A percentile compares a stretch with the other conserved stretches of the same genome.
Conservation (phyloP, 768 basidiomycete species). For the Russula ochroleuca region DNA sequence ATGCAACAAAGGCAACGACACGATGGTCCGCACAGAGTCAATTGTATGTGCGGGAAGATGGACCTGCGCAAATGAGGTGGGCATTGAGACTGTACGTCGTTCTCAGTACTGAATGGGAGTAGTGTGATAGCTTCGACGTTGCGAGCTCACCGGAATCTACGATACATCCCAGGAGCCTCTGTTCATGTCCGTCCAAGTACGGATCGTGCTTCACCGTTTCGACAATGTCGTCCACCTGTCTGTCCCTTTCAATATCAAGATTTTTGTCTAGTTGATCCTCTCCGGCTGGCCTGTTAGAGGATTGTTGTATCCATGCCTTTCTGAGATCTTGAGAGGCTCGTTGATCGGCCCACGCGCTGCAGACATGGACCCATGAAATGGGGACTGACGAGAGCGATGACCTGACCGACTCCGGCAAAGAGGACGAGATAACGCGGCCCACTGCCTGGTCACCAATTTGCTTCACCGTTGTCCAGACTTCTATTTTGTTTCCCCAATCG, state of each 20-base stretch:
- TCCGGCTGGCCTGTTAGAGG: conserved; percentile 48
- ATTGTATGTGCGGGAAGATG: conserved; percentile 86
- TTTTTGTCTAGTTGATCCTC: conserved; percentile 39
- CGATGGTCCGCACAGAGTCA: conserved; percentile 87
- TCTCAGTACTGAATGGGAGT: conserved; percentile 17
- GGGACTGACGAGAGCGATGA: conserved; percentile 45
- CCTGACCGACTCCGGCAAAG: conserved; percentile 28
- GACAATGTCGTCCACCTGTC: conserved; percentile 60
- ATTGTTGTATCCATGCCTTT: conserved; percentile 63
- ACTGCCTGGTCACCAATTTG: conserved; percentile 74
- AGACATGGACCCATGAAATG: conserved; percentile 58
- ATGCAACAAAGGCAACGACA: conserved; percentile 82
- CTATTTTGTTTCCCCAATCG: conserved; percentile 67
- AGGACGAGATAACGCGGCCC: conserved; percentile 52
- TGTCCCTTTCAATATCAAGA: conserved; percentile 29
- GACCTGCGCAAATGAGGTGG: conserved; percentile 82
- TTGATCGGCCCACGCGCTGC: conserved; percentile 20
- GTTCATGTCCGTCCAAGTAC: conserved; percentile 77
- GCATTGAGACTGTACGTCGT: conserved; percentile 53
- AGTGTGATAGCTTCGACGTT: conserved; percentile 1
- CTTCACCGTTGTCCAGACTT: conserved; percentile 64
- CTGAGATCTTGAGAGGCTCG: conserved; percentile 37
- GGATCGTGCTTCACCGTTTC: conserved; percentile 71
- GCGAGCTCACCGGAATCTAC: conserved; percentile 61
- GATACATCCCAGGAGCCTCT: conserved; percentile 75